Evolutionary conservation across 371 early-diverging fungal species (phyloP).

Genomic region (Parasitella parasitica): DNA sequence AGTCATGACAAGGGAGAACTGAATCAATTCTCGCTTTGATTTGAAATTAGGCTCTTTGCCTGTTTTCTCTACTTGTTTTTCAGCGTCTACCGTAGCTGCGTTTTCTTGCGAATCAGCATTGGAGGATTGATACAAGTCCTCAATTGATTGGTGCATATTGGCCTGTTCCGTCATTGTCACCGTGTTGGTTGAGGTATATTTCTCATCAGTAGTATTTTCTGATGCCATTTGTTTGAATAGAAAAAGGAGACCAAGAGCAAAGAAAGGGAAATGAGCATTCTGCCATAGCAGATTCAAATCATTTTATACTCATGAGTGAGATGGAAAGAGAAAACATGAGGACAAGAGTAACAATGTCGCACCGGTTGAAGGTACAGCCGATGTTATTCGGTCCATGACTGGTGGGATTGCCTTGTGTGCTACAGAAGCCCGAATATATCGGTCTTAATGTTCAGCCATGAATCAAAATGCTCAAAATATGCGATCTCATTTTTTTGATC

Average conservation of each 20-base stretch:
- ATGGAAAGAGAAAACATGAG: neutral
- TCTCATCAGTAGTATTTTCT: neutral
- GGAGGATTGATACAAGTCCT: constrained; percentile 10
- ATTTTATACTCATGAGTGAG: neutral
- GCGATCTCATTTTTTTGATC: neutral
- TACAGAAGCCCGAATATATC: neutral
- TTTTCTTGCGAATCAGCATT: constrained; percentile 1
- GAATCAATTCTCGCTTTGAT: constrained; percentile 1
- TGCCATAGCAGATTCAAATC: neutral
- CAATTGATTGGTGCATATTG: neutral
- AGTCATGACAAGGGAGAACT: constrained; percentile 15
- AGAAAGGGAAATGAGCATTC: neutral
- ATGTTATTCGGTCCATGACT: neutral
- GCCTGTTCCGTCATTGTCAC: neutral
- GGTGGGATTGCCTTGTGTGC: neutral
- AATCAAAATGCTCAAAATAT: neutral
- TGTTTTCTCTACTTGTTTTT: neutral
- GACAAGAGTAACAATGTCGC: neutral
- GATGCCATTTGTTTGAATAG: neutral
- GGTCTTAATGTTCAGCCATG: neutral
- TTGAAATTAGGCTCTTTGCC: neutral
- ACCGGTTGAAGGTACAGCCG: constrained; percentile 8
- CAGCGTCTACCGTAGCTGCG: neutral
- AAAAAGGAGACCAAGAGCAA: neutral
- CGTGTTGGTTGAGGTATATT: neutral